Evolutionary conservation across 805 yeast species (phyloP), one percentile per base, ranked within the genome.

Genomic region (Wickerhamiella nectarea): DNA sequence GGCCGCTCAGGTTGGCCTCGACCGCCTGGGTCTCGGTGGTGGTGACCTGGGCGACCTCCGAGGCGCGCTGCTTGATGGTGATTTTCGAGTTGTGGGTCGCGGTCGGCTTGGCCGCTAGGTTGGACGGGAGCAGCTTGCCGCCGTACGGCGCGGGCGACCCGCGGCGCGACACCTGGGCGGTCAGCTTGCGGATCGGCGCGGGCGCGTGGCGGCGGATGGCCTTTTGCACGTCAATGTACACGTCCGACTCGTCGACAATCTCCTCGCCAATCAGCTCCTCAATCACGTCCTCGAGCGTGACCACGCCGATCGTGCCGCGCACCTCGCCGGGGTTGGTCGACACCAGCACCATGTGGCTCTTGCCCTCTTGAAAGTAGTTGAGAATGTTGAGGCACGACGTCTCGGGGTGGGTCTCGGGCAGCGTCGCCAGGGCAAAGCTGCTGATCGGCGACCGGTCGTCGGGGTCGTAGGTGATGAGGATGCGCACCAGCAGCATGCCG

Each of bases 211-310:
- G 58, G 19, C 83, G 82, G 56, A 87, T 85, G 47, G 84, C 84
- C 50, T 82, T 81, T 61, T 84, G 84, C 50, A 87, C 81, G 62
- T 89, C 96, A 46, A 87, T 74, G 56, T 81, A 86, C 15, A 91
- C 96, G 59, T 89, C 98, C 19, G 86, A 76, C 64, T 89, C 98
- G 58, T 89, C 98, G 34, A 89, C 89, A 56, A 89, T 89, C 60
- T 89, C 98, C 63, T 89, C 97, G 41, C 98, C 98, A 60, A 89
- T 89, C 50, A 89, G 70, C 63, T 89, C 98, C 62, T 89, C 98
- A 57, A 89, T 91, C n/a, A 89, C 96, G 58, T 89, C 98, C 63
- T 89, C 98, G 48, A 89, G 68, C 1, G 98, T 89, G 36, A 89
- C 67, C 8, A 89, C 94, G 50, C 98, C 98, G 25, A 80, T 59